Percentiles rank a stretch among this genome's conserved stretches.
These are phyloP conservation scores for Backusella liffmaniae DNA, from an alignment of 192 early-diverging fungal genomes.

Conservation along the genomic window DNA sequence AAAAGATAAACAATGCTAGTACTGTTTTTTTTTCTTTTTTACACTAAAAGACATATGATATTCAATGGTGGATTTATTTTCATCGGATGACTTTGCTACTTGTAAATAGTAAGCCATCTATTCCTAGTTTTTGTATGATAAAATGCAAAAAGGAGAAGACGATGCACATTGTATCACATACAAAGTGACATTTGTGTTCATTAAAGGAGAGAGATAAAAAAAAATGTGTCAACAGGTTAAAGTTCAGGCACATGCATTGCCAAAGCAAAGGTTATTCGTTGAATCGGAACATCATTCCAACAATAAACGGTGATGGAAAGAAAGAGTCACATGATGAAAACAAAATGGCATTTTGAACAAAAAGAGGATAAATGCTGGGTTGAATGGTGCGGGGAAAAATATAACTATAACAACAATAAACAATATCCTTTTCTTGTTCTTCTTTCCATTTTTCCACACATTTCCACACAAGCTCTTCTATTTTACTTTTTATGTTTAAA, in stretches of 20 bases:
- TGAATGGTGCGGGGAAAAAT: not conserved
- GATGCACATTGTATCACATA: not conserved
- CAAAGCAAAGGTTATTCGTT: not conserved
- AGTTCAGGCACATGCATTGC: not conserved
- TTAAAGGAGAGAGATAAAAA: not conserved
- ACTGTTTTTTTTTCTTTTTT: too few relatives aligned
- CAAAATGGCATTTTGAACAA: not conserved
- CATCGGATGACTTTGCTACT: too few relatives aligned
- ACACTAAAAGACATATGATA: not conserved
- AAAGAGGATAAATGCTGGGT: not conserved
- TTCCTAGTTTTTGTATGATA: too few relatives aligned
- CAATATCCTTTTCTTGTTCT: not conserved
- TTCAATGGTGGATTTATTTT: not conserved
- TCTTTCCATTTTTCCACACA: not conserved
- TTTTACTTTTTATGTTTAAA: slow-evolving; percentile 1
- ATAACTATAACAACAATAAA: not conserved
- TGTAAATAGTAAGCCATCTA: too few relatives aligned
- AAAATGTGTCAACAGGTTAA: not conserved
- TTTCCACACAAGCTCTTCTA: not conserved
- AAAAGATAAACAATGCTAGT: not conserved
- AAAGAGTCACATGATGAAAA: not conserved
- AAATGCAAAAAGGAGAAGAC: not conserved
- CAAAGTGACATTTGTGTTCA: not conserved
- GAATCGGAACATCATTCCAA: not conserved
- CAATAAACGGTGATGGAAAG: not conserved